Base-by-base conservation (phyloP, 2,329 filamentous ascomycete genomes). In the Nothophaeocryptopus gaeumannii region DNA sequence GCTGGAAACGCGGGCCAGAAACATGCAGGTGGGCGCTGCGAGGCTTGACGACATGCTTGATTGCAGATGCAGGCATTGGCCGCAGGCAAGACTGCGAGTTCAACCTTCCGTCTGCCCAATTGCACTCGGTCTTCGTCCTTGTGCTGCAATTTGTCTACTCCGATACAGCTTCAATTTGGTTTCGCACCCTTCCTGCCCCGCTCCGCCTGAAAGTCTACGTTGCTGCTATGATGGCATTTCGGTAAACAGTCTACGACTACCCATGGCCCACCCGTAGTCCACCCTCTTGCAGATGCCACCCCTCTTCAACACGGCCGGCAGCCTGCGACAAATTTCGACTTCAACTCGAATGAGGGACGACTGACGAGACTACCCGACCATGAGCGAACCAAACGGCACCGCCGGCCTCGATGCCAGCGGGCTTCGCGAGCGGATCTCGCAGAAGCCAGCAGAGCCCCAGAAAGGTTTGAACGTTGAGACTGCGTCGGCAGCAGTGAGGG, bases 401-500 rank as follows among this genome's bases (percentile, higher is more conserved):
- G 35, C 50, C 33, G 59, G 52, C 51, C 35, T 57, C 20, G 62
- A 65, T 39, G 54, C 55, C 56, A 52, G 56, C 40, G 73, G 72
- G 45, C 71, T 80, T 48, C 73, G 77, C 41, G 74, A 79, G 64
- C 70, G 78, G 59, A 63, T 68, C 12, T 66, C 68, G 9, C 59
- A 68, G 36, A 60, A 67, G 45, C 62, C 67, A 13, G 63, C 63
- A 31, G 50, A 53, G 42, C 60, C 65, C 10, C 59, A 61, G 40
- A 57, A 65, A 46, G 64, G 68, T 5, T 47, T 53, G 32, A 65
- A 66, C 2, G 50, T 45, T 57, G 60, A 63, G 33, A 59, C 72
- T 52, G 75, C 76, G 51, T 72, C 74, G 58, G 68, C 74, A 51
- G 70, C 72, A 47, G 76, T 78, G 30, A 63, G 74, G 49, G 70